phyloP scores from a whole-genome alignment of 2,329 filamentous ascomycete genomes.

The Colletotrichum higginsianum region DNA sequence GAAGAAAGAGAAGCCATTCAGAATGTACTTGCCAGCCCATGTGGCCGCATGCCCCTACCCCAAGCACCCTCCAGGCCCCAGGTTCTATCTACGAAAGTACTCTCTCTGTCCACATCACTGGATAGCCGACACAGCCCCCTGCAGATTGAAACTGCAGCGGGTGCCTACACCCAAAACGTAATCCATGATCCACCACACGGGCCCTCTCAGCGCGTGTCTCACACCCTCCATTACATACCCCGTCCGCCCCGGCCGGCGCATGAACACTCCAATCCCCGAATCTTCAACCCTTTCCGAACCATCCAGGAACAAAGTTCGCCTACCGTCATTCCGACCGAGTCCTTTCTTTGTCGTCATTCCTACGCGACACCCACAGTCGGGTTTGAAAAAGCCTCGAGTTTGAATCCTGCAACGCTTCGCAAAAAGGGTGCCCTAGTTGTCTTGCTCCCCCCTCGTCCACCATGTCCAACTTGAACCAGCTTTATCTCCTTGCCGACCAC shows the following conservation, averaged over 20 bases:
- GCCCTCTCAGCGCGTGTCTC: conserved; percentile 36
- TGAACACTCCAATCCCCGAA: conserved; percentile 36
- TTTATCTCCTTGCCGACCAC: conserved; percentile 94
- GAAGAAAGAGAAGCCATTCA: no score
- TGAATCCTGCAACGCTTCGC: neutral
- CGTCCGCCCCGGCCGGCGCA: conserved; percentile 20
- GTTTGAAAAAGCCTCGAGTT: neutral
- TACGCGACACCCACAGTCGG: neutral
- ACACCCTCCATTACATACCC: conserved; percentile 3
- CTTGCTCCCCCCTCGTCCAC: conserved; percentile 31
- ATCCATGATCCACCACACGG: conserved; percentile 25
- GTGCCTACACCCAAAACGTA: conserved; percentile 26
- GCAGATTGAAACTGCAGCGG: conserved; percentile 15
- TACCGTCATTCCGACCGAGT: conserved; percentile 6
- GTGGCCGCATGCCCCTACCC: conserved; percentile 1
- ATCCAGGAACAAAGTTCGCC: conserved; percentile 16
- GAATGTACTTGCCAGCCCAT: no score
- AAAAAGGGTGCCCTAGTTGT: neutral
- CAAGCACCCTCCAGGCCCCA: conserved; percentile 11
- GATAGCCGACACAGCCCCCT: conserved; percentile 14
- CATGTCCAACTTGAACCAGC: conserved; percentile 78
- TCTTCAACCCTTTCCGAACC: conserved; percentile 31
- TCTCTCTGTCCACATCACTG: no score
- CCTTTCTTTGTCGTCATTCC: neutral
- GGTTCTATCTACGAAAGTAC: neutral